Evolutionary conservation across 495 filamentous ascomycete species (phyloP).

Genomic region (Daldinia loculata): DNA sequence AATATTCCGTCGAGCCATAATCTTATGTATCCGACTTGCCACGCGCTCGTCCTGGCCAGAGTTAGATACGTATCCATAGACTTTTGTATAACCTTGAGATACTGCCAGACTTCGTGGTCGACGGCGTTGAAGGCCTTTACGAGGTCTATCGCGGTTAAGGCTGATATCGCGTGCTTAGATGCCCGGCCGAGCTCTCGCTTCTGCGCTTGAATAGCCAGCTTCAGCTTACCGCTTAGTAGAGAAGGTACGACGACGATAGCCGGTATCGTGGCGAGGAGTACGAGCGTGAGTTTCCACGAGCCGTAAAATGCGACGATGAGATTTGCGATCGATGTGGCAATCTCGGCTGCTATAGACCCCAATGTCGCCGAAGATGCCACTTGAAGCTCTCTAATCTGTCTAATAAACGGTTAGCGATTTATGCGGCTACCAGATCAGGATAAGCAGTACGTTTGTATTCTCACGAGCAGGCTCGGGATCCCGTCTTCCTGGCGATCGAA

Average conservation of each 20-base stretch:
- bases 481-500: slow-evolving; percentile 80
- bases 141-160: slow-evolving; percentile 78
- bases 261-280: slow-evolving; percentile 81
- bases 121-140: slow-evolving; percentile 90
- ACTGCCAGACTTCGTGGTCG: slow-evolving; percentile 72
- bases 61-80: slow-evolving; percentile 71
- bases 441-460: slow-evolving; percentile 75
- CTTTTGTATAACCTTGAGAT: slow-evolving; percentile 62
- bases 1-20: slow-evolving; percentile 83
- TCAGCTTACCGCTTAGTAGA: slow-evolving; percentile 67
- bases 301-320: slow-evolving; percentile 76
- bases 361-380: slow-evolving; percentile 79
- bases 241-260: slow-evolving; percentile 68
- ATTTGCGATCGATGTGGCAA: slow-evolving; percentile 67
- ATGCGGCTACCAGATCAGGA: neutral
- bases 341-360: slow-evolving; percentile 70
- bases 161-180: slow-evolving; percentile 73
- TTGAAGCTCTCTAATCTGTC: slow-evolving; percentile 85
- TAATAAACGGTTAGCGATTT: slow-evolving; percentile 48
- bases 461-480: slow-evolving; percentile 72
- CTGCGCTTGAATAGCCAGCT: slow-evolving; percentile 73
- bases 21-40: slow-evolving; percentile 75
- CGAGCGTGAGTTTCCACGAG: slow-evolving; percentile 85
- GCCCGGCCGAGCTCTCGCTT: slow-evolving; percentile 72
- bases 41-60: slow-evolving; percentile 72